These are phyloP conservation scores for Cucurbita moschata DNA, from an alignment of 306 rosid species.

Conservation along the genomic window DNA sequence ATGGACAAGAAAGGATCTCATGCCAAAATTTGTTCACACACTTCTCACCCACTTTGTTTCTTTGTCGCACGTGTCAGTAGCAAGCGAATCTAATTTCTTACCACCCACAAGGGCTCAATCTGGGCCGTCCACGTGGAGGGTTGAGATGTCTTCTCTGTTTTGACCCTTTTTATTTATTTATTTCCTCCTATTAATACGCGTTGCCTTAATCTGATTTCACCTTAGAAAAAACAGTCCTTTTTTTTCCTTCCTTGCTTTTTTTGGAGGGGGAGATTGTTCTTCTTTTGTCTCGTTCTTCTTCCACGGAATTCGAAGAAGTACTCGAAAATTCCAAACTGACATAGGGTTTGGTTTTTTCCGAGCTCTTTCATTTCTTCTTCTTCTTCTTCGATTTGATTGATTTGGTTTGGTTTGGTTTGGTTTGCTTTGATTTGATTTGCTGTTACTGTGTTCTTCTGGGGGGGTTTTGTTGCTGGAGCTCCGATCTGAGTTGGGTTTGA, in stretches of 20 bases:
- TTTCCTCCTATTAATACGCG: not conserved
- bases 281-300: not conserved
- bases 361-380: conserved; percentile 3
- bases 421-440: not conserved
- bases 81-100: not conserved
- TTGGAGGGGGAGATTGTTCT: not conserved
- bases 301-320: conserved; percentile 8
- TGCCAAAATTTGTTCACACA: not conserved
- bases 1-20: not conserved
- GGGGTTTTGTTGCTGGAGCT: not conserved
- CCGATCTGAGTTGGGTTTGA: conserved; percentile 8
- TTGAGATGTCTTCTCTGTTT: conserved; percentile 11
- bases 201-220: not conserved
- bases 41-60: not conserved
- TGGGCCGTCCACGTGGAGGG: conserved; percentile 10
- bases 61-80: conserved; percentile 17
- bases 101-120: conserved; percentile 6
- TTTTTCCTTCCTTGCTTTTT: not conserved
- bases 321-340: conserved; percentile 22
- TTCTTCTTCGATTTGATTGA: not conserved
- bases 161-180: not conserved
- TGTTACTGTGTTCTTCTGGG: not conserved
- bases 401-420: not conserved
- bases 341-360: conserved; percentile 19
- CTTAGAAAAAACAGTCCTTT: not conserved